phyloP scores from a whole-genome alignment of 2,329 filamentous ascomycete species.

The Calonectria multiphialidica region DNA sequence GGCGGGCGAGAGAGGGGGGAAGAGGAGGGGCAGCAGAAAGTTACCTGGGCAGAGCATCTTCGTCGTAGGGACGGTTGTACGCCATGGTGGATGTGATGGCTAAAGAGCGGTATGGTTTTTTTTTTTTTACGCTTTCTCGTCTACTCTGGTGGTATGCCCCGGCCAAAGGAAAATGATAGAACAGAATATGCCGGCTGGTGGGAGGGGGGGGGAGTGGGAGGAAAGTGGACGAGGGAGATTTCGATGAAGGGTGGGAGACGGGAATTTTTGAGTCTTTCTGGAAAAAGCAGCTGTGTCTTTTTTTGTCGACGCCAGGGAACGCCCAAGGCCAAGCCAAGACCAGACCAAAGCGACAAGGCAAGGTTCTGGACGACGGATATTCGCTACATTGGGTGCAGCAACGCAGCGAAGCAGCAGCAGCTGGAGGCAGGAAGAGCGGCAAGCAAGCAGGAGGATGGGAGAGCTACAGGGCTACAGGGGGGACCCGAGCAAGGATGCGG shows the following conservation, averaged over 20 bases:
- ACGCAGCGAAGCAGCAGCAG: not conserved
- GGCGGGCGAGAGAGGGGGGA: constrained; percentile 26
- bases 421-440: not conserved
- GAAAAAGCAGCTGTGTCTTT: constrained; percentile 2
- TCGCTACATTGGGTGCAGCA: not conserved
- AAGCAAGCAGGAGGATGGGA: not conserved
- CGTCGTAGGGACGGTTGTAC: constrained; percentile 93
- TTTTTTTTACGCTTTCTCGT: not conserved
- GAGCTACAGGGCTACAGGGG: constrained; percentile 10
- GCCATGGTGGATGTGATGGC: constrained; percentile 72
- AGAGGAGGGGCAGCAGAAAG: constrained; percentile 29
- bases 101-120: constrained; percentile 1
- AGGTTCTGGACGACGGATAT: constrained; percentile 5
- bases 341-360: not conserved
- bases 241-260: constrained; percentile 4
- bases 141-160: not conserved
- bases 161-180: constrained; percentile 13
- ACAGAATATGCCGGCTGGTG: not conserved
- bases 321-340: constrained; percentile 1
- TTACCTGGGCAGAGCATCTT: constrained; percentile 91
- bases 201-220: not conserved
- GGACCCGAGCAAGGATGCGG: not conserved
- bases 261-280: constrained; percentile 19
- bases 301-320: not conserved
- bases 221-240: not conserved